Evolutionary conservation across 176 grass and related monocot genomes (phyloP).

Genomic region (Zizania latifolia): DNA sequence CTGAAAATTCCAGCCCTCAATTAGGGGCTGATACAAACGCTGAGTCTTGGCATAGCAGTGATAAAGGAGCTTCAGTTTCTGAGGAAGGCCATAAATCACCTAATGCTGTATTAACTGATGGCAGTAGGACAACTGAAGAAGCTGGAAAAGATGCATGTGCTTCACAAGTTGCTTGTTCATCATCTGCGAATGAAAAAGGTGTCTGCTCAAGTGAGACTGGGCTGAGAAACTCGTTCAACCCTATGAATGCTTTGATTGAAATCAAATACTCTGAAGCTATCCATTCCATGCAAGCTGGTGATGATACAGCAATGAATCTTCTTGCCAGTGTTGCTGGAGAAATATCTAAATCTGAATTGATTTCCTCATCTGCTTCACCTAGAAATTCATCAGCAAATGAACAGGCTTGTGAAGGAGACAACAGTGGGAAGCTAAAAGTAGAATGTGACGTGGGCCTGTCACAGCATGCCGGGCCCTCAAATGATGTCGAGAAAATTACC

Average conservation of each 20-base stretch:
- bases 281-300: slow-evolving; percentile 49
- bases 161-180: slow-evolving; percentile 40
- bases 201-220: slow-evolving; percentile 29
- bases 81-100: slow-evolving; percentile 72
- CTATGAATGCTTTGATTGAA: slow-evolving; percentile 97
- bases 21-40: slow-evolving; percentile 43
- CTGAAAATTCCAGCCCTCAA: slow-evolving; percentile 39
- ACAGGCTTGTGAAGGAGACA: slow-evolving; percentile 31
- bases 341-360: slow-evolving; percentile 71
- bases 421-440: slow-evolving; percentile 32
- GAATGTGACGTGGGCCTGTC: slow-evolving; percentile 23
- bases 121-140: slow-evolving; percentile 35
- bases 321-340: slow-evolving; percentile 92
- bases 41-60: slow-evolving; percentile 65
- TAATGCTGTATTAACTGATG: slow-evolving; percentile 32
- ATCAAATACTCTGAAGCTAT: slow-evolving; percentile 76
- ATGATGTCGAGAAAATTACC: slow-evolving; percentile 16
- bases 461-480: background rate
- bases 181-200: slow-evolving; percentile 53
- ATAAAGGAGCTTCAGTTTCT: slow-evolving; percentile 42
- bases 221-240: slow-evolving; percentile 57
- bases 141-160: slow-evolving; percentile 38
- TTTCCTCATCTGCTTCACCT: slow-evolving; percentile 41
- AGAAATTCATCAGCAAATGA: slow-evolving; percentile 41
- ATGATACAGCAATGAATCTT: slow-evolving; percentile 87